Evolutionary conservation across 2,329 filamentous ascomycete genomes (phyloP).

Genomic region (Claviceps monticola): DNA sequence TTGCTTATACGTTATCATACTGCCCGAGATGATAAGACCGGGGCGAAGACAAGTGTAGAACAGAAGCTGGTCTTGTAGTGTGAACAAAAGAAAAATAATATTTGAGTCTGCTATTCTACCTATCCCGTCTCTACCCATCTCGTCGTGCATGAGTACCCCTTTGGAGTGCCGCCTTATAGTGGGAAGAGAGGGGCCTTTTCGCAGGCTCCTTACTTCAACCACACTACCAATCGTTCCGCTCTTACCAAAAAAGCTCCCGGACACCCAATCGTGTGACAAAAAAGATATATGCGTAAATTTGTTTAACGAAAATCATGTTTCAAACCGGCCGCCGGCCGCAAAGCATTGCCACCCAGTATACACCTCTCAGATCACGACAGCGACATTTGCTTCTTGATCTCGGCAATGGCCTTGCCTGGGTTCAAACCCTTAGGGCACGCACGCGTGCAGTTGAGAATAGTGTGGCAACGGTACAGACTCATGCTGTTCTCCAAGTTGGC

Average conservation of each 20-base stretch:
- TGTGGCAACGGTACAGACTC: conserved; percentile 98
- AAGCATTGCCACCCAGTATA: background rate
- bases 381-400: conserved; percentile 97
- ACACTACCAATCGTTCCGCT: background rate
- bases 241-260: background rate
- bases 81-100: conserved; percentile 4
- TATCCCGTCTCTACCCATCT: conserved; percentile 1
- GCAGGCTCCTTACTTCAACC: conserved; percentile 1
- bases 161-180: conserved; percentile 3
- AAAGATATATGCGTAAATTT: background rate
- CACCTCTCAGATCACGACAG: conserved; percentile 14
- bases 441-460: conserved; percentile 95
- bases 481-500: conserved; percentile 93
- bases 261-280: background rate
- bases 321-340: background rate
- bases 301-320: background rate
- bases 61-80: background rate
- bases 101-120: conserved; percentile 3
- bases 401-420: conserved; percentile 84
- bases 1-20: too few relatives aligned
- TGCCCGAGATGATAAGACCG: too few relatives aligned
- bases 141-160: conserved; percentile 7
- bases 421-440: conserved; percentile 98
- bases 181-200: background rate
- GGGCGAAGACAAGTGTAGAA: too few relatives aligned